phyloP scores from a whole-genome alignment of 345 rosid genomes.

The Euclidium syriacum region DNA sequence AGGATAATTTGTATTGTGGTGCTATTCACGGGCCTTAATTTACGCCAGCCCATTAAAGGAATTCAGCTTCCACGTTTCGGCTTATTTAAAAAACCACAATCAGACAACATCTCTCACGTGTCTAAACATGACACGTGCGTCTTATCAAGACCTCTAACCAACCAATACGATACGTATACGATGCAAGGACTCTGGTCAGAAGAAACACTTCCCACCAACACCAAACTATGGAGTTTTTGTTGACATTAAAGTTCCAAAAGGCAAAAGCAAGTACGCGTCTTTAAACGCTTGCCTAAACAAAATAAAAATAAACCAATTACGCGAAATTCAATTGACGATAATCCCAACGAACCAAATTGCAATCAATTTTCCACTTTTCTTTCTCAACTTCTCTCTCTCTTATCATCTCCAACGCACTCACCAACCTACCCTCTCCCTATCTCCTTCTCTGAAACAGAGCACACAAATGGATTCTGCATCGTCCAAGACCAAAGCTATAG shows the following conservation, averaged over 20 bases:
- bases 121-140: background rate
- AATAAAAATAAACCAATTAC: background rate
- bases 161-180: background rate
- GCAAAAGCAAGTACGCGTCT: background rate
- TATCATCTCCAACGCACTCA: background rate
- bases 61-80: background rate
- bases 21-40: background rate
- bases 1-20: no score
- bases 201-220: background rate
- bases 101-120: background rate
- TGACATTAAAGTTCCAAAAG: background rate
- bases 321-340: background rate
- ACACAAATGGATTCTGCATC: slow-evolving; percentile 23
- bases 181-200: background rate
- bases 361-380: background rate
- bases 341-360: background rate
- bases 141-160: background rate
- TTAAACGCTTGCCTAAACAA: background rate
- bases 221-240: background rate
- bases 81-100: background rate
- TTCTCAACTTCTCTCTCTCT: background rate
- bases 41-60: background rate
- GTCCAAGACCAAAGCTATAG: slow-evolving; percentile 42
- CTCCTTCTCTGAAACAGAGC: slow-evolving; percentile 5
- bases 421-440: background rate